Evolutionary conservation across 805 yeast species (phyloP).

Genomic region (Kodamaea hsintzibuensis): DNA sequence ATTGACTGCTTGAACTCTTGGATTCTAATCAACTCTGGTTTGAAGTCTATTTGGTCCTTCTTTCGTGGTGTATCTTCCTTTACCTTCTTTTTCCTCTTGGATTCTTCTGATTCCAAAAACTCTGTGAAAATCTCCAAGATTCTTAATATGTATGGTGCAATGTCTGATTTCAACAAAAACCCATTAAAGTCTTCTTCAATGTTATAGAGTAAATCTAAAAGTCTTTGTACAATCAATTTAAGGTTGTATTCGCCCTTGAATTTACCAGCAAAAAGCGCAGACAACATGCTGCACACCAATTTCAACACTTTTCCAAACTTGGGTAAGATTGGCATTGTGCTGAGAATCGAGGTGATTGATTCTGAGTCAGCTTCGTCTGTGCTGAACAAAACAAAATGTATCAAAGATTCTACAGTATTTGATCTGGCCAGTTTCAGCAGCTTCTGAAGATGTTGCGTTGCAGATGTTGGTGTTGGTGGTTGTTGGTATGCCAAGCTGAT

Average conservation of each 20-base stretch:
- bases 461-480: constrained; percentile 2
- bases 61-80: background rate
- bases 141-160: constrained; percentile 58
- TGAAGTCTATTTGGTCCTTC: background rate
- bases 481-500: constrained; percentile 9
- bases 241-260: constrained; percentile 22
- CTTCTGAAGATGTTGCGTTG: background rate
- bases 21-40: constrained; percentile 27
- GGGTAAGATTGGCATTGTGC: constrained; percentile 38
- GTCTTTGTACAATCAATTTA: constrained; percentile 46
- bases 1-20: constrained; percentile 54
- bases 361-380: constrained; percentile 14
- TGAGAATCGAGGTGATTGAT: constrained; percentile 17
- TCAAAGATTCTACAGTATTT: constrained; percentile 61
- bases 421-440: constrained; percentile 1
- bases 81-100: constrained; percentile 3
- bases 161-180: constrained; percentile 61
- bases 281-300: constrained; percentile 19
- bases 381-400: constrained; percentile 63
- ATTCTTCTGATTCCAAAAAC: constrained; percentile 17
- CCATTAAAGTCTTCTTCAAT: constrained; percentile 65
- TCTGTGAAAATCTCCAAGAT: constrained; percentile 50
- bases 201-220: constrained; percentile 54
- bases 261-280: constrained; percentile 23
- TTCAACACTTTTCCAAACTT: constrained; percentile 30